phyloP scores from a whole-genome alignment of 148 eudicot species.

The Tetragonia tetragonoides region DNA sequence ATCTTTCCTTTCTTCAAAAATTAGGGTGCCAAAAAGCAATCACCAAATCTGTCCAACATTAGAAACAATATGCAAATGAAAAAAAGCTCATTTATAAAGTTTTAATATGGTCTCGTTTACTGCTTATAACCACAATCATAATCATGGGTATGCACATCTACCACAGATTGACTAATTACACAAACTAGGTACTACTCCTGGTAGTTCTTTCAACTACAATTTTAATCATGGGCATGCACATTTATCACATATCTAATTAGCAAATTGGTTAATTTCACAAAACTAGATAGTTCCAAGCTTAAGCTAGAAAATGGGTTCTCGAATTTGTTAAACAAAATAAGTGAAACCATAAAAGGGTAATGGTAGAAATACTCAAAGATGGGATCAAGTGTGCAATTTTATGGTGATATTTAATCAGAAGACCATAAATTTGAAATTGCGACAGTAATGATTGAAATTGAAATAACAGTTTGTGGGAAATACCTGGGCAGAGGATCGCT shows the following conservation, averaged over 20 bases:
- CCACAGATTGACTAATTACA: too few relatives aligned
- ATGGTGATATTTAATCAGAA: background rate
- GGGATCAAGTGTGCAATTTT: background rate
- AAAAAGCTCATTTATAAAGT: background rate
- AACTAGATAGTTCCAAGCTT: background rate
- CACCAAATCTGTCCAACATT: background rate
- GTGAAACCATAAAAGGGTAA: background rate
- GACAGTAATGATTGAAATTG: background rate
- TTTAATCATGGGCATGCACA: background rate
- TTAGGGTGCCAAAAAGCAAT: background rate
- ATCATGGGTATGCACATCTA: background rate
- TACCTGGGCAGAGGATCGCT: background rate
- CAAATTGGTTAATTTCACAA: background rate
- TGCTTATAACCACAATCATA: background rate
- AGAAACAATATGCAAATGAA: background rate
- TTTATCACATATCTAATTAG: background rate
- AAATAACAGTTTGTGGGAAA: background rate
- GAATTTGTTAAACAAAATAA: background rate
- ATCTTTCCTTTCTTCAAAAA: slow-evolving; percentile 27
- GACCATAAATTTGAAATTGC: background rate
- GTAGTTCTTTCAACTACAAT: background rate
- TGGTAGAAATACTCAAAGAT: background rate
- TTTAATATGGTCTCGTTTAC: background rate
- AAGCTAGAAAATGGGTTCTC: background rate
- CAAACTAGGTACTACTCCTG: too few relatives aligned